Evolutionary conservation across 2,329 filamentous ascomycete genomes (phyloP), one percentile per base, ranked within the genome.

Genomic region (Pseudovirgaria hyperparasitica): DNA sequence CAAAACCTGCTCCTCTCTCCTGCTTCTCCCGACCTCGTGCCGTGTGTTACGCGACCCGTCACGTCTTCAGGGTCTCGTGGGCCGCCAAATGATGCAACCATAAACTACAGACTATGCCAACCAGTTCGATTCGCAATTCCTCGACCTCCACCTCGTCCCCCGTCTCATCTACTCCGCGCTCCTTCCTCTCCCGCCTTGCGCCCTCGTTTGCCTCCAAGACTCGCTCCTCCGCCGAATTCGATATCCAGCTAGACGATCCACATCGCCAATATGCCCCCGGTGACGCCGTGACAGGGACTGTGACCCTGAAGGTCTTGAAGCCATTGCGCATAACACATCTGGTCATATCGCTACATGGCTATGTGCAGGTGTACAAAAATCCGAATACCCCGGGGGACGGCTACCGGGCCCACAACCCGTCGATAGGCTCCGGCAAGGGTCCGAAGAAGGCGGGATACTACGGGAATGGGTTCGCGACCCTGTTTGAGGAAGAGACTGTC

Each of bases 401-500:
- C 5, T 57, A 60, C 33, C 60, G 65, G 18, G 56, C 45, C 23
- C 57, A 59, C 34, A 52, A 58, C 30, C 57, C 61, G 4, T 63
- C 62, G 19, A 46, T 71, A 23, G 67, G 66, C 5, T 62, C 61
- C 3, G 70, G 67, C 11, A 61, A 64, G 36, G 68, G 67, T 22
- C 67, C 54, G 34, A 62, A 57, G 40, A 43, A 51, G 23, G 59
- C 62, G 26, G 58, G 52, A 44, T 82, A 81, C 45, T 76, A 76
- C 44, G 77, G 76, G 41, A 82, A 82, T 57, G 80, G 81, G 17
- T 73, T 82, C 41, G 78, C 76, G n/a, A 78, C 77, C 22, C 60
- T 90, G 23, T 90, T 87, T 45, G 76, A 85, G 52, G 82, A 90
- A 45, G 81, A 90, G 56, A 68, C 76, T 47, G 76, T 82, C 9